phyloP scores from a whole-genome alignment of 169 alveolate species.

The Cryptosporidium viatorum region DNA sequence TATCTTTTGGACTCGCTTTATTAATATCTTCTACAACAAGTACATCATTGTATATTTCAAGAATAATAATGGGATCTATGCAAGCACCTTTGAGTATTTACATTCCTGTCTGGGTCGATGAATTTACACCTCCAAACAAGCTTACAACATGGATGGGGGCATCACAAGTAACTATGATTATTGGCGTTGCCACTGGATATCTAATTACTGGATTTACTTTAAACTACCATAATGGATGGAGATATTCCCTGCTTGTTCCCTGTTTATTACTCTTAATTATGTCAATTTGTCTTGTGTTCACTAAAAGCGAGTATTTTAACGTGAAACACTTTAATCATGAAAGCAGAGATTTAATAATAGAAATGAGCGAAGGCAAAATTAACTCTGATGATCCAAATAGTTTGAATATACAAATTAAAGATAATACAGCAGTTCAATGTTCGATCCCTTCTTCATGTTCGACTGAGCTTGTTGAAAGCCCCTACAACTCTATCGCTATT shows the following conservation, averaged over 20 bases:
- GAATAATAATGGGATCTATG: conserved; percentile 71
- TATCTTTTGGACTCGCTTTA: conserved; percentile 58
- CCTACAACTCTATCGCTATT: conserved; percentile 8
- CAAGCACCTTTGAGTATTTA: conserved; percentile 74
- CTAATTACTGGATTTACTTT: conserved; percentile 58
- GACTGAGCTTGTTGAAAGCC: conserved; percentile 53
- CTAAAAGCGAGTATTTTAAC: conserved; percentile 53
- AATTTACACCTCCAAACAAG: conserved; percentile 68
- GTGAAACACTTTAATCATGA: conserved; percentile 27
- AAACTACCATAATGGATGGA: conserved; percentile 67
- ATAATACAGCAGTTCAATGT: not conserved
- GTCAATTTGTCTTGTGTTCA: conserved; percentile 61
- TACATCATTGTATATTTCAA: conserved; percentile 45
- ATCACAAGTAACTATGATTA: conserved; percentile 69
- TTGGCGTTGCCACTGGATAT: conserved; percentile 71
- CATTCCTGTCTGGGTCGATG: conserved; percentile 74
- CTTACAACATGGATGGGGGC: conserved; percentile 75
- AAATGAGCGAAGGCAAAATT: not conserved
- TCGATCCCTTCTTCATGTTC: conserved; percentile 54
- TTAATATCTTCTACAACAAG: conserved; percentile 56
- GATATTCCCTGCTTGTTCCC: conserved; percentile 60
- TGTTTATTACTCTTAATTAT: conserved; percentile 40
- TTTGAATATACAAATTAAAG: not conserved
- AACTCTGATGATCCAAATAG: not conserved
- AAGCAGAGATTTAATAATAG: not conserved